These are phyloP conservation scores for Colletotrichum karsti DNA, from an alignment of 2,329 filamentous ascomycete species.

Conservation along the genomic window DNA sequence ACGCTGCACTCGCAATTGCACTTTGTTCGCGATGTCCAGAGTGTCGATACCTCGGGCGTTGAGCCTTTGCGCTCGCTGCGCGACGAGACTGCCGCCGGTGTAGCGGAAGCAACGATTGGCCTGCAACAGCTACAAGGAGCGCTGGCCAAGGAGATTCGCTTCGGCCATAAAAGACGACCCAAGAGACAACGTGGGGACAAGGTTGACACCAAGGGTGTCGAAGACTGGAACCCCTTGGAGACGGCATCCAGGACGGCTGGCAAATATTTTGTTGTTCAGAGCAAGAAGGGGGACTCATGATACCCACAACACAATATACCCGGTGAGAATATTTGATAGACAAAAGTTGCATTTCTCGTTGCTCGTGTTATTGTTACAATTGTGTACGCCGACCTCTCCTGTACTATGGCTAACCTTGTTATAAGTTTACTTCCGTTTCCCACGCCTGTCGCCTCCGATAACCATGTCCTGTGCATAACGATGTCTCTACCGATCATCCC, in stretches of 20 bases:
- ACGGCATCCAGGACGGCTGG: constrained; percentile 73
- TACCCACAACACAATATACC: constrained; percentile 1
- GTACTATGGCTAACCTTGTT: neutral
- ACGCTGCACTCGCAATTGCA: constrained; percentile 85
- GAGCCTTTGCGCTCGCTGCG: constrained; percentile 80
- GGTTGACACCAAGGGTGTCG: constrained; percentile 53
- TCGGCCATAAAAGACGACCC: constrained; percentile 62
- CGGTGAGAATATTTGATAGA: neutral
- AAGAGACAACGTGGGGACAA: constrained; percentile 42
- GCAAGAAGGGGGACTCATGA: constrained; percentile 46
- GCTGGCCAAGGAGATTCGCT: constrained; percentile 66
- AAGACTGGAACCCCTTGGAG: constrained; percentile 76
- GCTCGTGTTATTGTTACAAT: neutral
- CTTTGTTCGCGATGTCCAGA: constrained; percentile 89
- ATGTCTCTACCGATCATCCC: constrained; percentile 22
- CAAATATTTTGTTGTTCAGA: constrained; percentile 81
- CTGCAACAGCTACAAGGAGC: constrained; percentile 64
- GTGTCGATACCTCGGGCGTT: constrained; percentile 77
- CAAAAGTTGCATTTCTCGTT: constrained; percentile 17
- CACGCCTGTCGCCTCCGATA: neutral
- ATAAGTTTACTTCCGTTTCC: neutral
- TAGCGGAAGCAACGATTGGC: constrained; percentile 66
- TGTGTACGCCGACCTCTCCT: neutral
- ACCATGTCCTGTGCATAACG: constrained; percentile 1
- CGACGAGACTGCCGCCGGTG: constrained; percentile 74